phyloP scores from a whole-genome alignment of 306 rosid species.

The Oemleria cerasiformis region DNA sequence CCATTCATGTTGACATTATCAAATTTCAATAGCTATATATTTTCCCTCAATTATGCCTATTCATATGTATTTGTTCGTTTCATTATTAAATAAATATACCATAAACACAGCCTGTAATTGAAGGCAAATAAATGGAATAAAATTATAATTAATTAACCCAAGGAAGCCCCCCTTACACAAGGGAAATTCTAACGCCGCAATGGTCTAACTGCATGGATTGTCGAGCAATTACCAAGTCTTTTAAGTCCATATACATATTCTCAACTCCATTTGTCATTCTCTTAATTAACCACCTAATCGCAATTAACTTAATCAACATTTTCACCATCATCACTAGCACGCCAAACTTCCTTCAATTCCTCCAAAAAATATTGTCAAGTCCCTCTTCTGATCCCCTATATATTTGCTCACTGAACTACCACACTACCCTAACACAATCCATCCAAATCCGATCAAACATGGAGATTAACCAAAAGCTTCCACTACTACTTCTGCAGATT shows the following conservation, averaged over 20 bases:
- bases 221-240: conserved; percentile 12
- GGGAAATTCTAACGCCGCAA: background rate
- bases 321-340: too few species aligned
- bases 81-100: too few species aligned
- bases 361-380: too few species aligned
- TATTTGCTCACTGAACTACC: background rate
- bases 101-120: too few species aligned
- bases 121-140: background rate
- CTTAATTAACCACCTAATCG: background rate
- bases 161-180: background rate
- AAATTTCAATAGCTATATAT: too few species aligned
- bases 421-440: background rate
- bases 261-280: background rate
- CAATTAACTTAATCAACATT: background rate
- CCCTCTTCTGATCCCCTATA: background rate
- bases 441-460: conserved; percentile 12
- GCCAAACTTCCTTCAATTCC: too few species aligned
- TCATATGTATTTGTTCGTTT: too few species aligned
- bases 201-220: background rate
- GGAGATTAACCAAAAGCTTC: conserved; percentile 24
- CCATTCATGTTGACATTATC: too few species aligned
- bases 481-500: conserved; percentile 8
- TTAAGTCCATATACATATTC: background rate
- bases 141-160: background rate
- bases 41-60: too few species aligned